phyloP scores from a whole-genome alignment of 2,329 filamentous ascomycete genomes.

The Knoxdaviesia capensis region DNA sequence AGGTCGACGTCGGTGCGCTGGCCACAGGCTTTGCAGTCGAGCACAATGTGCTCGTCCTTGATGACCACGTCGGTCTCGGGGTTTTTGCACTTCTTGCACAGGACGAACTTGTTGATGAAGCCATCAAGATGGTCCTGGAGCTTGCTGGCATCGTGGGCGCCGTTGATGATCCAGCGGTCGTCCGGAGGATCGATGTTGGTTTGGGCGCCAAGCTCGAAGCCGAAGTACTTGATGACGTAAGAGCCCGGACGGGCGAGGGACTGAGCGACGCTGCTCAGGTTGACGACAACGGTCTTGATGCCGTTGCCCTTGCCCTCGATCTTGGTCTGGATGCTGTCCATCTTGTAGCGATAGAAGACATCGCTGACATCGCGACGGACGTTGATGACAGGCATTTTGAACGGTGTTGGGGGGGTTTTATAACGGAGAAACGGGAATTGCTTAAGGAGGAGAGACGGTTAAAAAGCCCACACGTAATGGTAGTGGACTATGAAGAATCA shows the following conservation, averaged over 20 bases:
- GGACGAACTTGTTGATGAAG: constrained; percentile 96
- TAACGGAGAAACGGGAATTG: constrained; percentile 3
- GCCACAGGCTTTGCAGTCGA: constrained; percentile 98
- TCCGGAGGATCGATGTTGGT: constrained; percentile 95
- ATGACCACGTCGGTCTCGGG: constrained; percentile 92
- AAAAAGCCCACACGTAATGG: not conserved
- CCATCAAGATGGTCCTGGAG: constrained; percentile 96
- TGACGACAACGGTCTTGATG: constrained; percentile 97
- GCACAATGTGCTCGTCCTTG: constrained; percentile 77
- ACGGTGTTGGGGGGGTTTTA: constrained; percentile 15
- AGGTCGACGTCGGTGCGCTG: constrained; percentile 81
- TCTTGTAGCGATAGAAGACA: constrained; percentile 99
- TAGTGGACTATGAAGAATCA: no score
- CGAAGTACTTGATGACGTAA: constrained; percentile 99
- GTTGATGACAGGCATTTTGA: constrained; percentile 92
- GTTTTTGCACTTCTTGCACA: constrained; percentile 99
- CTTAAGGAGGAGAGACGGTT: not conserved
- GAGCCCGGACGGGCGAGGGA: constrained; percentile 81
- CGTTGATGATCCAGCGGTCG: constrained; percentile 99
- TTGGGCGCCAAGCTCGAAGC: constrained; percentile 95
- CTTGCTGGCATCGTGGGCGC: constrained; percentile 84
- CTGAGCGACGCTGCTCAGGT: constrained; percentile 79
- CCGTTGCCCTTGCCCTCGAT: constrained; percentile 99
- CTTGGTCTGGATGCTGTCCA: constrained; percentile 97
- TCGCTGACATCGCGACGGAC: constrained; percentile 96